phyloP scores from a whole-genome alignment of 306 rosid species.

The Sicyos baderoa region DNA sequence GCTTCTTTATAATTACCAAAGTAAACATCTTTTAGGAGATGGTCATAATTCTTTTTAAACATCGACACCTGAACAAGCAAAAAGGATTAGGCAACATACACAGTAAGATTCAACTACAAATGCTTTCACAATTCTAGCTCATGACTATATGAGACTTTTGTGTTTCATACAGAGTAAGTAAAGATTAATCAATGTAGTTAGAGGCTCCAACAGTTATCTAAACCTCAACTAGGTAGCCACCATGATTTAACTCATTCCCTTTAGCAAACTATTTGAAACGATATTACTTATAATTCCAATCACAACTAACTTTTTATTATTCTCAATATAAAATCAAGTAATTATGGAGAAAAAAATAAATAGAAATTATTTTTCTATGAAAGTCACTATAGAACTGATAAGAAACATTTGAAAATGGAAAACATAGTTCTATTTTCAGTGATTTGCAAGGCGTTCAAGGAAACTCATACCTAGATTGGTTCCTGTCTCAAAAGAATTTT shows the following conservation, averaged over 20 bases:
- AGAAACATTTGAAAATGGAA: conserved; percentile 7
- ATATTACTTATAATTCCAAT: neutral
- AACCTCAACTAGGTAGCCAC: neutral
- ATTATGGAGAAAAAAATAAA: neutral
- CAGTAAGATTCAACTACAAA: neutral
- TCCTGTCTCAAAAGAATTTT: neutral
- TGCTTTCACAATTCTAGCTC: too few relatives aligned
- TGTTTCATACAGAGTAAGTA: neutral
- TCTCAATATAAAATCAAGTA: neutral
- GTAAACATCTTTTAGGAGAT: conserved; percentile 86
- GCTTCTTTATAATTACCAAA: conserved; percentile 86
- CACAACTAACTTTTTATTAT: neutral
- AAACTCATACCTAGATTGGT: neutral
- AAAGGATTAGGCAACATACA: conserved; percentile 12
- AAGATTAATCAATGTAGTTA: too few relatives aligned
- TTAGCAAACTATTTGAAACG: neutral
- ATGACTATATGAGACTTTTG: neutral
- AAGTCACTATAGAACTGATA: neutral
- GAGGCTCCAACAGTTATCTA: too few relatives aligned
- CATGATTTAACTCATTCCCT: neutral
- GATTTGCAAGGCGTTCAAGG: neutral
- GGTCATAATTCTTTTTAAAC: conserved; percentile 97
- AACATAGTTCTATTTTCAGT: neutral
- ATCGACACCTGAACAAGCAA: conserved; percentile 63
- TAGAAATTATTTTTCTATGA: neutral